A percentile compares a stretch with the other conserved stretches of the same genome.
phyloP scores from a whole-genome alignment of 345 rosid species.

The Euphorbia lathyris region DNA sequence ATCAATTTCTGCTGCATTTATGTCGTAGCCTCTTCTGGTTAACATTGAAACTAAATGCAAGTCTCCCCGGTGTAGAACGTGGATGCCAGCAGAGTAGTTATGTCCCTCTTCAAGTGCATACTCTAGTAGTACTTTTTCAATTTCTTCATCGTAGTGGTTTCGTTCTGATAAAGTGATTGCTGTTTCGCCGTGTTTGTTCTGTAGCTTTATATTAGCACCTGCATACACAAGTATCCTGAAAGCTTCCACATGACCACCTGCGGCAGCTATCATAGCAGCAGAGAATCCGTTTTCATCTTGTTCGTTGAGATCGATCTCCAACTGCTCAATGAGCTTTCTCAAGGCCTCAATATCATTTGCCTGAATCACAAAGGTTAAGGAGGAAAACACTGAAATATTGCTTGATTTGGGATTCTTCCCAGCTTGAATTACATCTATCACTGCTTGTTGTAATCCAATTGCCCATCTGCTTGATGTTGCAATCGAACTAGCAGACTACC shows the following conservation, averaged over 20 bases:
- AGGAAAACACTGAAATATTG: constrained; percentile 51
- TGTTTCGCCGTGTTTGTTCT: constrained; percentile 61
- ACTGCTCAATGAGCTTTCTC: constrained; percentile 39
- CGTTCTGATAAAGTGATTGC: constrained; percentile 62
- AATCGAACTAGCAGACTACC: constrained; percentile 51
- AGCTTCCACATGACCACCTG: constrained; percentile 66
- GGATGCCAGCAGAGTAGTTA: constrained; percentile 43
- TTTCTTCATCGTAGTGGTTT: constrained; percentile 52
- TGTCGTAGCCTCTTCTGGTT: constrained; percentile 59
- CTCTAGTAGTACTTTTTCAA: constrained; percentile 92
- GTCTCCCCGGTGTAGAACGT: constrained; percentile 86
- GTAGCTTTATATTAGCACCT: constrained; percentile 77
- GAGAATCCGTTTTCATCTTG: constrained; percentile 78
- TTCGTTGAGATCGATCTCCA: constrained; percentile 52
- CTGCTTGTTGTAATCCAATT: constrained; percentile 56
- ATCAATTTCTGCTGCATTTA: constrained; percentile 57
- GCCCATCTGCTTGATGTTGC: constrained; percentile 63
- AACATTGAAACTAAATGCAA: constrained; percentile 44
- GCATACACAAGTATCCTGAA: constrained; percentile 75
- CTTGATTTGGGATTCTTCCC: constrained; percentile 61
- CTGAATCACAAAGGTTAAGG: constrained; percentile 57
- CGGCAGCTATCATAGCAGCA: constrained; percentile 79
- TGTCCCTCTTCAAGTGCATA: constrained; percentile 75
- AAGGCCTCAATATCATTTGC: constrained; percentile 68
- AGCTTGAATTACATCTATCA: constrained; percentile 45